Conservation (phyloP, 1,284 basidiomycete genomes). For the Ceratobasidium sp. region DNA sequence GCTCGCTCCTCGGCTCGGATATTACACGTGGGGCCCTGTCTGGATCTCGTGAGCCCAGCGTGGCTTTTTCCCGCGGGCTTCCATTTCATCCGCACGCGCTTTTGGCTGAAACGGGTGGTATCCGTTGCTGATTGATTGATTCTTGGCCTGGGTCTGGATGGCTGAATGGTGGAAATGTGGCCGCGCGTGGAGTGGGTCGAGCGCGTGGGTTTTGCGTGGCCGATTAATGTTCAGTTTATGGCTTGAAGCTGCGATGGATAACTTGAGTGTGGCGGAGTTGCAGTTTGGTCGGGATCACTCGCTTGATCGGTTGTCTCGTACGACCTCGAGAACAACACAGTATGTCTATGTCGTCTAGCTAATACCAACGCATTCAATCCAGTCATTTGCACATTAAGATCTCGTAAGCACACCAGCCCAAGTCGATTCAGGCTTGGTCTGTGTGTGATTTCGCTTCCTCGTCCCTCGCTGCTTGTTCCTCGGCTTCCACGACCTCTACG, state of each 20-base stretch:
- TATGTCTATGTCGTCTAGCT: no score
- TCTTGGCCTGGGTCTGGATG: conserved; percentile 10
- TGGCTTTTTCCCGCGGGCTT: conserved; percentile 26
- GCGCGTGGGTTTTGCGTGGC: no score
- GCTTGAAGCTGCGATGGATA: no score
- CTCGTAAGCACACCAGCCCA: conserved; percentile 8
- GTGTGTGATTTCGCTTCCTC: conserved; percentile 47
- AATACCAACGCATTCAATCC: no score
- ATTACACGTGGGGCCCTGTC: conserved; percentile 38
- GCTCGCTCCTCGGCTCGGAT: conserved; percentile 27
- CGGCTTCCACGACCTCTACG: conserved; percentile 90
- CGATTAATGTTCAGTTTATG: no score
- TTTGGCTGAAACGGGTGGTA: conserved; percentile 31
- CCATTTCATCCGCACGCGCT: background rate
- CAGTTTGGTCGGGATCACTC: no score
- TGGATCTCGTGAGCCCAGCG: conserved; percentile 37
- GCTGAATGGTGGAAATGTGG: no score
- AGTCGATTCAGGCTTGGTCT: conserved; percentile 36
- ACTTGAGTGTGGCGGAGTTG: no score
- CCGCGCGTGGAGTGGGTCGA: no score
- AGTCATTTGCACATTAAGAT: no score
- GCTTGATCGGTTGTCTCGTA: no score
- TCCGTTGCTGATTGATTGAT: conserved; percentile 40
- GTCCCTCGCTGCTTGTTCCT: conserved; percentile 63
- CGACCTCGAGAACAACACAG: no score